phyloP scores from a whole-genome alignment of 2,329 filamentous ascomycete species.

The Calonectria pseudoreteaudii region DNA sequence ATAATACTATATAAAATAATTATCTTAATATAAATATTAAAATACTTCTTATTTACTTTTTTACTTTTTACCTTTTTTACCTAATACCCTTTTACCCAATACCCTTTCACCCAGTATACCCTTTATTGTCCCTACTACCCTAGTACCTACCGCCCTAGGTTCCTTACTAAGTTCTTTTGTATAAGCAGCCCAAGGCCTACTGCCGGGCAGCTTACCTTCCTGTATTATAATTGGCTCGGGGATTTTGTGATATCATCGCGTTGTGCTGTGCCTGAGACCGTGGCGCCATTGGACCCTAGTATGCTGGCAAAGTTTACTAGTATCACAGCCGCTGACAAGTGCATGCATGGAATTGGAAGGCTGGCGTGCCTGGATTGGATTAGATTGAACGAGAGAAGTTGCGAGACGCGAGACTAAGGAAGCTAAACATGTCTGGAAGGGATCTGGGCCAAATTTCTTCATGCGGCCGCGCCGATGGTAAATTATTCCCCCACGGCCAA shows the following conservation, averaged over 20 bases:
- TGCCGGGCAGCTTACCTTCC: no score
- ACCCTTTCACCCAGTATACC: no score
- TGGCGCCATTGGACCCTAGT: background rate
- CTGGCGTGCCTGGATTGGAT: background rate
- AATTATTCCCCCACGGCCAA: constrained; percentile 4
- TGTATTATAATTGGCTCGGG: background rate
- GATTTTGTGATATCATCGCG: background rate
- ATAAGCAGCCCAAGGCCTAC: no score
- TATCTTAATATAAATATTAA: no score
- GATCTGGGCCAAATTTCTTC: background rate
- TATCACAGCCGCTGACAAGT: background rate
- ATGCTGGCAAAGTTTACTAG: background rate
- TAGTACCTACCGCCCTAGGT: no score
- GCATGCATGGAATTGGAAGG: background rate
- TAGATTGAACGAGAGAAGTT: background rate
- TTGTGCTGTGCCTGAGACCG: background rate
- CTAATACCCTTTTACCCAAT: no score
- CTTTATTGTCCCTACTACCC: no score
- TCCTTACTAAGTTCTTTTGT: no score
- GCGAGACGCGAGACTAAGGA: background rate
- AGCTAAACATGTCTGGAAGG: background rate
- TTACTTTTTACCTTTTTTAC: no score
- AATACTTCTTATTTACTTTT: no score
- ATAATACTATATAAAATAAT: no score
- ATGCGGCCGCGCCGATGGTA: background rate